A percentile compares a stretch with the other conserved stretches of the same genome.
These are phyloP conservation scores for Ascochyta pisi DNA, from an alignment of 2,329 filamentous ascomycete genomes.

Conservation along the genomic window DNA sequence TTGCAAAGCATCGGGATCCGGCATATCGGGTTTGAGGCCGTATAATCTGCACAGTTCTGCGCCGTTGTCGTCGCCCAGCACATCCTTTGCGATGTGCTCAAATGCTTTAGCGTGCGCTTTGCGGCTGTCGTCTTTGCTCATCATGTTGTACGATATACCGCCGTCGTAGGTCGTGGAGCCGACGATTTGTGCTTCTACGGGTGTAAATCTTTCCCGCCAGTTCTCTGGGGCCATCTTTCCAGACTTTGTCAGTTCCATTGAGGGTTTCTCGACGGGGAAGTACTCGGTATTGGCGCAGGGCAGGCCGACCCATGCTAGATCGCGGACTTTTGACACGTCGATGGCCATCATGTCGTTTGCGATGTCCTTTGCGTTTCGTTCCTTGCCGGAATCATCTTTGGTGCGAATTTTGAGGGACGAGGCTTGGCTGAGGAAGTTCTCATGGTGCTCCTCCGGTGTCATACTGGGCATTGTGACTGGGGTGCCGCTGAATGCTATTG, in stretches of 20 bases:
- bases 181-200: slow-evolving; percentile 22
- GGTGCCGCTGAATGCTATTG: slow-evolving; percentile 22
- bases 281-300: slow-evolving; percentile 18
- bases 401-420: slow-evolving; percentile 7
- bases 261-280: slow-evolving; percentile 18
- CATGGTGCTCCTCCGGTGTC: slow-evolving; percentile 19
- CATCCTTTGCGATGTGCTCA: slow-evolving; percentile 5
- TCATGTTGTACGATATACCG: slow-evolving; percentile 28
- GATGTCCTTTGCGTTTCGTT: slow-evolving; percentile 3
- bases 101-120: slow-evolving; percentile 12
- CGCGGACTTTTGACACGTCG: slow-evolving; percentile 16
- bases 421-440: slow-evolving; percentile 18
- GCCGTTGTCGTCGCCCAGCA: slow-evolving; percentile 4
- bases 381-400: neutral
- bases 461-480: slow-evolving; percentile 25
- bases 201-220: slow-evolving; percentile 5
- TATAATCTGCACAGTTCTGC: slow-evolving; percentile 10
- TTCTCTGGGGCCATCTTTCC: slow-evolving; percentile 8
- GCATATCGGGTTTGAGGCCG: neutral
- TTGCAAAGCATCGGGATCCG: slow-evolving; percentile 19
- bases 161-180: slow-evolving; percentile 26
- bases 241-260: slow-evolving; percentile 6
- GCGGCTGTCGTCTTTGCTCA: slow-evolving; percentile 16
- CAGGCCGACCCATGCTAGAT: slow-evolving; percentile 22
- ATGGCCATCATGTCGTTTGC: slow-evolving; percentile 14